Evolutionary conservation across 2,329 filamentous ascomycete species (phyloP), one percentile per base, ranked within the genome.

Genomic region (Akanthomyces lecanii): DNA sequence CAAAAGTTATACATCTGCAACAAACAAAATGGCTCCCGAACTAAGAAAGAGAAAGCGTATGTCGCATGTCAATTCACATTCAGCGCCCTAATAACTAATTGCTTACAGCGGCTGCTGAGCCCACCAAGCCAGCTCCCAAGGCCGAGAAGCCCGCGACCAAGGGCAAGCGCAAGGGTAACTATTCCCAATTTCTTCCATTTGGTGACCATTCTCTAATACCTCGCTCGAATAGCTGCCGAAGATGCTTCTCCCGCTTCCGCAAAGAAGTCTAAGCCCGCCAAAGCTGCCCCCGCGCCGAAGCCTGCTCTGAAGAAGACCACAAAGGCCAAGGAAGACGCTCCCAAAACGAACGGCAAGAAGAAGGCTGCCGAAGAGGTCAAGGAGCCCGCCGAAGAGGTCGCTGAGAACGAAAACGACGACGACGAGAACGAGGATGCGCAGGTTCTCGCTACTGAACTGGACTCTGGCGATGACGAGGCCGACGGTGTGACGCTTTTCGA

Each of bases 11-110:
- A 54, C 59, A 64, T 62, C 45, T 52, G 67, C 65, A 69, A 67
- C 47, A 67, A 64, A 69, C 66, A 72, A 67, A 71, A 82, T 82
- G 80, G 77, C 79, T 42, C 78, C 77, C 66, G 77, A 79, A 73
- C 71, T 80, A 55, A 78, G 77, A 54, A 69, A 71, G 57, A 73
- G 70, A 44, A 75, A 72, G 63, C 66, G 72, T 72, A 65, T 57
- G 63, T 50, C 59, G 30, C 3, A 51, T 18, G 2, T 33, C 61
- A 52, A 52, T 33, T 52, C 25, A 36, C 16, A 4, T 36, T n/a
- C 16, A 4, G 36, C 23, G 8, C 18, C 1, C 51, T 11, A 10
- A 5, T 12, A 28, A 38, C 54, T 44, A 47, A 52, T 53, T 21
- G 11, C 7, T 23, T 8, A 67, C 67, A 64, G 72, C 66, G 64